Conservation (phyloP, 139 green algal genomes). For the Chlorella vulgaris region DNA sequence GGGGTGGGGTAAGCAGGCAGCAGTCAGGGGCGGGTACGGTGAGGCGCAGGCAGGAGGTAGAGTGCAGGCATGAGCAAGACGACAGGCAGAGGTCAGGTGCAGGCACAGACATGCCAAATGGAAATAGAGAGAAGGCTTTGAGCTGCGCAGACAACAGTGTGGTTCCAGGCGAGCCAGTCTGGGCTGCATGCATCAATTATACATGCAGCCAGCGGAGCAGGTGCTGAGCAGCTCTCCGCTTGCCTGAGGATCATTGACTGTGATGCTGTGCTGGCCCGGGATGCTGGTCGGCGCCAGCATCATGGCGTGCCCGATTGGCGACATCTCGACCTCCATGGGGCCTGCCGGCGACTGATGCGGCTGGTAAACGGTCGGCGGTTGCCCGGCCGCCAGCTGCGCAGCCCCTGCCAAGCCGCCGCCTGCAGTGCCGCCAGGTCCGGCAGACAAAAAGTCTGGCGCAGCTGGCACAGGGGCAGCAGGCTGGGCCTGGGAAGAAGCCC, state of each 20-base stretch:
- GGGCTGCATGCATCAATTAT: too few species aligned
- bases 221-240: neutral
- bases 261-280: slow-evolving; percentile 38
- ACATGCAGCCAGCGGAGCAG: neutral
- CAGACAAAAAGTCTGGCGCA: too few species aligned
- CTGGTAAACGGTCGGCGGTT: neutral
- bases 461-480: too few species aligned
- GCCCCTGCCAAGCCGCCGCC: neutral
- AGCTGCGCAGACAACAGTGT: too few species aligned
- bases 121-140: too few species aligned
- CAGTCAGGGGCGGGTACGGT: too few species aligned
- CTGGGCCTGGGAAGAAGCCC: too few species aligned
- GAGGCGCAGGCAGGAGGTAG: too few species aligned
- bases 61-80: too few species aligned
- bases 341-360: neutral
- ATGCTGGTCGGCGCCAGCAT: slow-evolving; percentile 28
- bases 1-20: neutral
- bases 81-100: too few species aligned
- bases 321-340: neutral
- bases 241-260: slow-evolving; percentile 32
- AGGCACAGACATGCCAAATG: too few species aligned
- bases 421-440: neutral
- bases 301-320: neutral
- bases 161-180: too few species aligned
- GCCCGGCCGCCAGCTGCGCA: neutral